Conservation (phyloP, 2,329 filamentous ascomycete genomes). For the Pyricularia pennisetigena region DNA sequence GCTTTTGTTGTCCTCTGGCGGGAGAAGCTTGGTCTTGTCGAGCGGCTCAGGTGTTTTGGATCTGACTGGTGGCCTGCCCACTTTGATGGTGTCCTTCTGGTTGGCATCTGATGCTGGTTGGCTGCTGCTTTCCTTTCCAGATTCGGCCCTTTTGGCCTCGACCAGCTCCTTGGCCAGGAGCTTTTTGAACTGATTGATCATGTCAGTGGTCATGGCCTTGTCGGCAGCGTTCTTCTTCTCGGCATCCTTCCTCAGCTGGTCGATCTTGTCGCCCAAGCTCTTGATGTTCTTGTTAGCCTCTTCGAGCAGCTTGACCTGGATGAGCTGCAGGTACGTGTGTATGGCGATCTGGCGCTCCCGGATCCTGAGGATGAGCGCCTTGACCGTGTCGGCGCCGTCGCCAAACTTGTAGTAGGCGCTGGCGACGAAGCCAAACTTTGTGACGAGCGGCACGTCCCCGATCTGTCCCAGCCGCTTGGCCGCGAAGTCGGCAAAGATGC, state of each 20-base stretch:
- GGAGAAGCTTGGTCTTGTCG: neutral
- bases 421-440: neutral
- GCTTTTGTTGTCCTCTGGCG: neutral
- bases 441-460: neutral
- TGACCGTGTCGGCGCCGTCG: neutral
- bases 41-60: neutral
- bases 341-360: neutral
- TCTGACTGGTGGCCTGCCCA: neutral
- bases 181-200: neutral
- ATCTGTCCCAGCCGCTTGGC: neutral
- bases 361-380: neutral
- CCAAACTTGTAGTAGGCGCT: neutral
- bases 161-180: neutral
- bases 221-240: conserved; percentile 1
- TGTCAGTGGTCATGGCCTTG: neutral
- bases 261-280: neutral
- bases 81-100: neutral
- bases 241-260: neutral
- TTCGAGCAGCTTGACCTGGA: neutral
- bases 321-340: neutral
- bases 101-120: neutral
- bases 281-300: neutral
- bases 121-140: neutral
- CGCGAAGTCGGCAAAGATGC: neutral
- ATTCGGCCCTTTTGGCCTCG: neutral